Evolutionary conservation across 2,329 filamentous ascomycete genomes (phyloP), one percentile per base, ranked within the genome.

Genomic region (Phoma sp.): DNA sequence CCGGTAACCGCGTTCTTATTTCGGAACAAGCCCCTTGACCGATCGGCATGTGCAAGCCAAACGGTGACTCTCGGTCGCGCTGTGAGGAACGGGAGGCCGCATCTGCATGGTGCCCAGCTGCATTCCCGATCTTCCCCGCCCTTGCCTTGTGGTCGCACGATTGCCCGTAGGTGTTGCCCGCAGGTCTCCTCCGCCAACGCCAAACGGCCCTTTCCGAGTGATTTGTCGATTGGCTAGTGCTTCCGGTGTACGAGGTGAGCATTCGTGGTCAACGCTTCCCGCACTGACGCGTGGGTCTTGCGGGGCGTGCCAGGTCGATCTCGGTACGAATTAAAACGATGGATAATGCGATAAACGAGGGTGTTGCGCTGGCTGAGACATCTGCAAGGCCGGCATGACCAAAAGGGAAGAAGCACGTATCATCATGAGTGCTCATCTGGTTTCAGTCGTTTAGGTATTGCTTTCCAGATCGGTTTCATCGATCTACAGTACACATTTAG

Each of bases 91-190:
- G 53, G 53, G 53, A 37, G 32, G 21, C 47, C 53, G 53, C 53
- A 53, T 52, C 38, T 47, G 36, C 53, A 50, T 47, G 42, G 46
- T 33, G 36, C 47, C n/a, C 46, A 56, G 33, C 33, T 42, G 42
- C 51, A 54, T 54, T 45, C 51, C 51, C 46, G 51, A 38, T 46
- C 39, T 55, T 50, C 53, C 53, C 53, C 52, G 52, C 52, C 52
- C 52, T 55, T 55, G 40, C 52, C 47, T 47, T 15, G 29, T 47
- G 45, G 46, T 50, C 33, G 34, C 52, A 55, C 52, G 23, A 42
- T 14, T 43, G 21, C 45, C 29, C n/a, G 36, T 29, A 23, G 23
- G 23, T 23, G 17, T 30, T 25, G 18, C 15, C 38, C 30, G 20
- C 47, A 37, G 23, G 25, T 30, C 32, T 14, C 23, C 18, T 43